Evolutionary conservation across 306 rosid species (phyloP).

Genomic region (Malus sylvestris): DNA sequence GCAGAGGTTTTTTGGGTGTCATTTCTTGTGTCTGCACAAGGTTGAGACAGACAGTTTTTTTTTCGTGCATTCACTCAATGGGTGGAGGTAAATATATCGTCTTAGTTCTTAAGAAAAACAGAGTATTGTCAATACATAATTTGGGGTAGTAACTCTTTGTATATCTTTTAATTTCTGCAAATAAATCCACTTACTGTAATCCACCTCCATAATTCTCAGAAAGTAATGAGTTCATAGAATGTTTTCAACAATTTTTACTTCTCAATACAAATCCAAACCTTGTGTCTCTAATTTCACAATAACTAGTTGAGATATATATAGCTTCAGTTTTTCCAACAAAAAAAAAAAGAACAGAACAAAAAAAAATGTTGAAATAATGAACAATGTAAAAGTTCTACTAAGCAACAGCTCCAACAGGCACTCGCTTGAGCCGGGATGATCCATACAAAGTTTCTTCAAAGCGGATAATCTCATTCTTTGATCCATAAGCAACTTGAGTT

Average conservation of each 20-base stretch:
- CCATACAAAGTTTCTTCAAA: conserved; percentile 95
- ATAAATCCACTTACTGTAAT: too few species aligned
- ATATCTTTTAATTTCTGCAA: neutral
- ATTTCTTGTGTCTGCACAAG: neutral
- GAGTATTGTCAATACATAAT: neutral
- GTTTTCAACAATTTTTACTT: neutral
- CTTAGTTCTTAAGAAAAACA: neutral
- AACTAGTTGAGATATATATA: neutral
- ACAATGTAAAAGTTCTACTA: conserved; percentile 13
- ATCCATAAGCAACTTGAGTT: conserved; percentile 96
- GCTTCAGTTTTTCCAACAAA: neutral
- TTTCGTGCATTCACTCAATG: neutral
- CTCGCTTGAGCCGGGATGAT: conserved; percentile 85
- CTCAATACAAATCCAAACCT: conserved; percentile 11
- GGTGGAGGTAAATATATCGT: neutral
- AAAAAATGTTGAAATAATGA: neutral
- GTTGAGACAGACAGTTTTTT: neutral
- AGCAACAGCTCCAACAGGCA: conserved; percentile 82
- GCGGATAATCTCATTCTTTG: conserved; percentile 81
- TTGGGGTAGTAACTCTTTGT: neutral
- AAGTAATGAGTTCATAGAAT: neutral
- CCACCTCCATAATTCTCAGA: too few species aligned
- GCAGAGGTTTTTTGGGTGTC: too few species aligned
- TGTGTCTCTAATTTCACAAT: neutral
- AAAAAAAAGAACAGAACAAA: too few species aligned